A percentile compares a stretch with the other conserved stretches of the same genome.
Evolutionary conservation across 495 filamentous ascomycete genomes (phyloP).

Genomic region (Penicillium goetzii): DNA sequence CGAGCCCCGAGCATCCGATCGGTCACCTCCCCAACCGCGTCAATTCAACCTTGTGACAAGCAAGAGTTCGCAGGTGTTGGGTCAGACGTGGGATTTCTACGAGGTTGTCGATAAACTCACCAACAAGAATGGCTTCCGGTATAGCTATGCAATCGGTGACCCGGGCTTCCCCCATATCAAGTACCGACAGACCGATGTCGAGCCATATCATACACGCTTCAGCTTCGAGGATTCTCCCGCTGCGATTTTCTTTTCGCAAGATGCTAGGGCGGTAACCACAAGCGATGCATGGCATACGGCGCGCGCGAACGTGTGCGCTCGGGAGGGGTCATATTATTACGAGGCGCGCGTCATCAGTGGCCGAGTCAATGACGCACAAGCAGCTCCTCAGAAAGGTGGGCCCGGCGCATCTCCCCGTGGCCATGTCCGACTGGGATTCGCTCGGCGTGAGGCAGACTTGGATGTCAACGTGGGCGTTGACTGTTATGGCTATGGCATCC

Average conservation of each 20-base stretch:
- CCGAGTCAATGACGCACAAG: constrained; percentile 44
- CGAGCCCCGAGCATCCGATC: constrained; percentile 43
- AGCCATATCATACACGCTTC: constrained; percentile 78
- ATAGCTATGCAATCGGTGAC: constrained; percentile 89
- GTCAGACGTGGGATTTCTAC: constrained; percentile 49
- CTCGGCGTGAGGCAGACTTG: constrained; percentile 83
- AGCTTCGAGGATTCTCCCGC: constrained; percentile 90
- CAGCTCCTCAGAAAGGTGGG: constrained; percentile 33
- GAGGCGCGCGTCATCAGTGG: constrained; percentile 86
- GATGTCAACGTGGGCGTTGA: constrained; percentile 96
- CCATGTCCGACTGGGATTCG: constrained; percentile 90
- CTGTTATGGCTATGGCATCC: constrained; percentile 92
- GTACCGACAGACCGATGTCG: constrained; percentile 85
- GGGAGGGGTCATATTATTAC: constrained; percentile 93
- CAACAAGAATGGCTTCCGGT: constrained; percentile 90
- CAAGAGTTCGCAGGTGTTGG: constrained; percentile 40
- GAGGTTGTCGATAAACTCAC: constrained; percentile 66
- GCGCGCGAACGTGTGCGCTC: constrained; percentile 83
- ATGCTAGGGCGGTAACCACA: constrained; percentile 48
- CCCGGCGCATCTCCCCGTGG: constrained; percentile 53
- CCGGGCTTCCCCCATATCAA: constrained; percentile 81
- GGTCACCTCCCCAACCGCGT: constrained; percentile 45
- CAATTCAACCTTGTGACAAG: constrained; percentile 46
- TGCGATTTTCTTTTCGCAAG: constrained; percentile 53
- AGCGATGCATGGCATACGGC: constrained; percentile 53